These are phyloP conservation scores for Stephanodiscus minutulus DNA, from an alignment of 108 stramenopile species.

Conservation along the genomic window DNA sequence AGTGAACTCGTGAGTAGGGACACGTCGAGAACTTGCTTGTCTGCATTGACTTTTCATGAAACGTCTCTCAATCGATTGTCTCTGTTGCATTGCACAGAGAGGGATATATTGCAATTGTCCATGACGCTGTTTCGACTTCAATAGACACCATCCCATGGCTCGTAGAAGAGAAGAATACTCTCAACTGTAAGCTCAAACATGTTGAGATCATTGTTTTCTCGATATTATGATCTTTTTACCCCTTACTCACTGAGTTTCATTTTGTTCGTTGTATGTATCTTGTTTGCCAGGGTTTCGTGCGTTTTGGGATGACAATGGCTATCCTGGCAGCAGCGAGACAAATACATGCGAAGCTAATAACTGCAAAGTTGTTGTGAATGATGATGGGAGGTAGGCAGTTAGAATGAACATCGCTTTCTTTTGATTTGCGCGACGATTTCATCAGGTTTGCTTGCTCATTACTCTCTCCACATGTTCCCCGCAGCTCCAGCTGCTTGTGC, in stretches of 20 bases:
- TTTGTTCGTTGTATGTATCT: not conserved
- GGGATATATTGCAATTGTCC: conserved; percentile 59
- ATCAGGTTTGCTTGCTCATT: not conserved
- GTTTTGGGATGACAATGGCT: conserved; percentile 46
- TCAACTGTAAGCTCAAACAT: conserved; percentile 31
- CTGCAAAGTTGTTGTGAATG: conserved; percentile 6
- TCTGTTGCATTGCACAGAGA: conserved; percentile 29
- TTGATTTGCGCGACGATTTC: not conserved
- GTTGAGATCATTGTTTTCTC: not conserved
- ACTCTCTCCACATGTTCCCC: not conserved
- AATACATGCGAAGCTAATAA: conserved; percentile 41
- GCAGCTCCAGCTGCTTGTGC: conserved; percentile 49
- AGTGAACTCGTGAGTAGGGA: conserved; percentile 32
- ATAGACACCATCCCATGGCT: conserved; percentile 34
- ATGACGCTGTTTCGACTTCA: conserved; percentile 28
- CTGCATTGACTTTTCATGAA: not conserved
- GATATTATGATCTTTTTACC: not conserved
- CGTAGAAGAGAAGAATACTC: conserved; percentile 37
- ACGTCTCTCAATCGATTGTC: conserved; percentile 2
- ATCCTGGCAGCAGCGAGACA: conserved; percentile 36
- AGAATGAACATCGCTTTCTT: not conserved
- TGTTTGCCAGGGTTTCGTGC: conserved; percentile 31
- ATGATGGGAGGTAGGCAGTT: conserved; percentile 26
- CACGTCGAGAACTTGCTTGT: not conserved
- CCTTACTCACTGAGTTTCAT: not conserved